These are phyloP conservation scores for Fusarium ramigenum DNA, from an alignment of 2,329 filamentous ascomycete genomes.

Conservation along the genomic window DNA sequence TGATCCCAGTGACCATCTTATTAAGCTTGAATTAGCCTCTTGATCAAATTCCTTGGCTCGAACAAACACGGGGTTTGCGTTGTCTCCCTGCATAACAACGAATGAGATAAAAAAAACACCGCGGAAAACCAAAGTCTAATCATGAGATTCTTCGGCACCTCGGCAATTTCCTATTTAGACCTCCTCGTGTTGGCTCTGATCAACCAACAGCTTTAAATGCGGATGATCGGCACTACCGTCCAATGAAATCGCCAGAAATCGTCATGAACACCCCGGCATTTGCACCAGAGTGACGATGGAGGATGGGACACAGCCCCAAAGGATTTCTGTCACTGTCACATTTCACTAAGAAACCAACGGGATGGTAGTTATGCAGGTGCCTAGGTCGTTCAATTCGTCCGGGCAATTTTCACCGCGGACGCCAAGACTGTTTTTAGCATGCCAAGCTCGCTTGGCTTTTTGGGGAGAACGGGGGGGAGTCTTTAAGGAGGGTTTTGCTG, in stretches of 20 bases:
- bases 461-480: not conserved
- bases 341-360: not conserved
- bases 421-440: constrained; percentile 6
- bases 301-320: not conserved
- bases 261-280: not conserved
- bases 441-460: constrained; percentile 16
- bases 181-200: not conserved
- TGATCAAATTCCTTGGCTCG: not conserved
- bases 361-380: not conserved
- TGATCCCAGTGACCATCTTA: not conserved
- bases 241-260: not conserved
- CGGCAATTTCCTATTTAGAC: not conserved
- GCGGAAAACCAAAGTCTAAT: not conserved
- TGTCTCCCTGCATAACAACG: not conserved
- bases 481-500: not conserved
- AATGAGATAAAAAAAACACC: not conserved
- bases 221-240: not conserved
- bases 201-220: not conserved
- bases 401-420: not conserved
- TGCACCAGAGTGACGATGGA: not conserved
- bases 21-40: not conserved
- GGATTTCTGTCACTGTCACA: not conserved
- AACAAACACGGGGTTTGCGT: not conserved
- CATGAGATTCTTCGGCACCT: not conserved
- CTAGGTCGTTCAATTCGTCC: not conserved